Base-by-base conservation (phyloP, 2,329 filamentous ascomycete genomes). In the Claviceps capensis region DNA sequence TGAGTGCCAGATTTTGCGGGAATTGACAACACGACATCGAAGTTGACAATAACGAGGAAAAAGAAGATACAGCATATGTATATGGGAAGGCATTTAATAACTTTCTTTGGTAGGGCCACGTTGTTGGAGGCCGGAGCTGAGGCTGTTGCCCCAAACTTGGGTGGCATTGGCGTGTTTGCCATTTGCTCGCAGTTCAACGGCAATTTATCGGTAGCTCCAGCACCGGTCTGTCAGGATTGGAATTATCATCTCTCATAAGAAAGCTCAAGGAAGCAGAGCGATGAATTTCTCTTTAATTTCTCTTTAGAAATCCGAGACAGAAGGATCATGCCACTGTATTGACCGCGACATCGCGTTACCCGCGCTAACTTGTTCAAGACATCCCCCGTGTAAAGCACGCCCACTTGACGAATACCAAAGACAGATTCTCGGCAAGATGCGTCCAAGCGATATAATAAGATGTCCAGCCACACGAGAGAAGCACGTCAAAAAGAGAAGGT, bases 11-110 rank as follows among this genome's bases (percentile, higher is more conserved):
- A 26, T 6, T 19, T 19, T 9, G 41, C 22, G 41, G 41, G 17
- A 6, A 43, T 22, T 11, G 14, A 44, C 19, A 44, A 44, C 19
- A 44, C 19, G 42, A 44, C 42, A 26, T 44, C 42, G 7, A 44
- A 44, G 13, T 44, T 44, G 19, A 23, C 42, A 16, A 44, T 13
- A 6, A 23, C 19, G 42, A 44, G 42, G 22, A 78, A 54, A 17
- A 76, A 52, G 45, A 71, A 60, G 7, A 77, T 57, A 53, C 68
- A 69, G 34, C 62, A 67, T 22, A 75, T 55, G 57, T 74, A 76
- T 17, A 75, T 62, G 2, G 72, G 69, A 14, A 78, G 60, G 40
- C 67, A 67, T 54, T 75, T 68, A 50, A 72, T 68, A 53, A 78
- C 64, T 53, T 75, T 74, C 19, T 70, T 72, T 1, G 74, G 74